A percentile compares a stretch with the other conserved stretches of the same genome.
Conservation (phyloP, 805 yeast species). For the Ogataea allantospora region DNA sequence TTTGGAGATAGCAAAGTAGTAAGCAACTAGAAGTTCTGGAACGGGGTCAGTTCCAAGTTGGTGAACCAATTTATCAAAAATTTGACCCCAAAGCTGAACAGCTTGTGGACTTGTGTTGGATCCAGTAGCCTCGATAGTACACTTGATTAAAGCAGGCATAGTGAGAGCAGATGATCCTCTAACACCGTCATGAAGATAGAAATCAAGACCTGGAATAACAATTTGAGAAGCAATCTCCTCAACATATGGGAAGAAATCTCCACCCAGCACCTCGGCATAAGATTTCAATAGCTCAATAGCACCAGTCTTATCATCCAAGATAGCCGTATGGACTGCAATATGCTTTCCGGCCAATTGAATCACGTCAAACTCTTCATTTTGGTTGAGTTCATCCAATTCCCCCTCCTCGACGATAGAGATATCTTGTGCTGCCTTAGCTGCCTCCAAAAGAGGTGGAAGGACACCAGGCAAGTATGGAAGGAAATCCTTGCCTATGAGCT, state of each 20-base stretch:
- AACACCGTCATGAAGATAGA: slow-evolving; percentile 91
- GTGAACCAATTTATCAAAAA: slow-evolving; percentile 63
- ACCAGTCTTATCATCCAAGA: slow-evolving; percentile 89
- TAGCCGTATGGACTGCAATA: slow-evolving; percentile 90
- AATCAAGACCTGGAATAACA: slow-evolving; percentile 84
- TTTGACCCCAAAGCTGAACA: slow-evolving; percentile 65
- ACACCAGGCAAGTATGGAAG: slow-evolving; percentile 80
- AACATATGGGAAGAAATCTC: slow-evolving; percentile 79
- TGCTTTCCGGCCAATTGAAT: slow-evolving; percentile 88
- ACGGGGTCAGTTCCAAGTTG: slow-evolving; percentile 77
- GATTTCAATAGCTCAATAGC: slow-evolving; percentile 86
- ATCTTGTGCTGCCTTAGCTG: slow-evolving; percentile 89
- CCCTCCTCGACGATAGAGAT: slow-evolving; percentile 86
- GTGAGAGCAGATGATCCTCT: slow-evolving; percentile 86
- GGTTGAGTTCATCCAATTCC: slow-evolving; percentile 75
- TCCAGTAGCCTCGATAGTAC: slow-evolving; percentile 56
- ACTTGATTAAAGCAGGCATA: slow-evolving; percentile 71
- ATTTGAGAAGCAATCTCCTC: slow-evolving; percentile 73
- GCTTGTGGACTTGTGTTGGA: slow-evolving; percentile 55
- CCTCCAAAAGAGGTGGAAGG: slow-evolving; percentile 80
- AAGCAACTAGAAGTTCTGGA: slow-evolving; percentile 75
- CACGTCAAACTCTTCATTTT: slow-evolving; percentile 94
- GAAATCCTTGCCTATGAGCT: slow-evolving; percentile 81
- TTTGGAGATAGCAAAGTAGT: slow-evolving; percentile 68
- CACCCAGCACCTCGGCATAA: slow-evolving; percentile 82